phyloP scores from a whole-genome alignment of 2,329 filamentous ascomycete genomes.

The Emmonsia crescens region DNA sequence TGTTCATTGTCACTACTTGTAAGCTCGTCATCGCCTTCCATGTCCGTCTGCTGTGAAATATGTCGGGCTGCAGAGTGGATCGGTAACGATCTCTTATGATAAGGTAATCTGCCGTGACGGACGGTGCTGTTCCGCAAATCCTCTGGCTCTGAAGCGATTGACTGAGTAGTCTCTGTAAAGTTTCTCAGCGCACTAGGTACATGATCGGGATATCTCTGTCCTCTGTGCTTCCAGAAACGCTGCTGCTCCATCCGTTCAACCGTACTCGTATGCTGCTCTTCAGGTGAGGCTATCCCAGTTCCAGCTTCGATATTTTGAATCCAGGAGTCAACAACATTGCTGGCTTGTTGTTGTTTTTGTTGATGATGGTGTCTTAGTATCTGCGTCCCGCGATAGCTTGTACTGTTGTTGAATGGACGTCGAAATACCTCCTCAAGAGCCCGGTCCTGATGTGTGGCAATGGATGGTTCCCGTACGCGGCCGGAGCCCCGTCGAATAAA shows the following conservation, averaged over 20 bases:
- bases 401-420: conserved; percentile 50
- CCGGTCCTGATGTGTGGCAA: conserved; percentile 75
- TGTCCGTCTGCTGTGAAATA: conserved; percentile 57
- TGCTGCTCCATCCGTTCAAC: conserved; percentile 47
- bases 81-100: conserved; percentile 20
- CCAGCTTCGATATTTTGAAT: conserved; percentile 60
- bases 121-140: conserved; percentile 25
- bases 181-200: conserved; percentile 27
- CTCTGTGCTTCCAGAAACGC: conserved; percentile 36
- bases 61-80: conserved; percentile 30
- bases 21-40: conserved; percentile 80
- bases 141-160: conserved; percentile 49
- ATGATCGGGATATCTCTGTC: conserved; percentile 34
- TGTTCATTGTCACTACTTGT: conserved; percentile 65
- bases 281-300: conserved; percentile 44
- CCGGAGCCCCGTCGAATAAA: conserved; percentile 57
- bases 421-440: conserved; percentile 88
- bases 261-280: conserved; percentile 50
- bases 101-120: conserved; percentile 28
- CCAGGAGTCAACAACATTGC: conserved; percentile 78
- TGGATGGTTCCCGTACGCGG: conserved; percentile 70
- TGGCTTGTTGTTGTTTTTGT: conserved; percentile 61
- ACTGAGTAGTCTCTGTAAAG: conserved; percentile 42
- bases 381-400: conserved; percentile 49
- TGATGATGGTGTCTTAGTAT: conserved; percentile 48